Base-by-base conservation (phyloP, 2,329 filamentous ascomycete genomes). In the Blastomyces percursus region DNA sequence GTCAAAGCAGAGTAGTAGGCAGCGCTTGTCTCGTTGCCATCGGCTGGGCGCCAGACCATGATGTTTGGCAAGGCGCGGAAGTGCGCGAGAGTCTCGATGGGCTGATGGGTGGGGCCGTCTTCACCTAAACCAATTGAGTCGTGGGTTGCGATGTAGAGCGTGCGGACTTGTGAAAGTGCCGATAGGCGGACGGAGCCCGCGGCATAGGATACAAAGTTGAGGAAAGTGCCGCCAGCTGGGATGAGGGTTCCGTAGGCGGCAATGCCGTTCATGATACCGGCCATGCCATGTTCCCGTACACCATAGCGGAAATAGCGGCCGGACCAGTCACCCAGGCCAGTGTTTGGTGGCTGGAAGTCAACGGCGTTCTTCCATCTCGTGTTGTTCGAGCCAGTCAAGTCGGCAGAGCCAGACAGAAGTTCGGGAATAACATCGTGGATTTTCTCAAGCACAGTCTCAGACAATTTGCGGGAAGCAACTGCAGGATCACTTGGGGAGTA, bases 81-180 rank as follows among this genome's bases (percentile, higher is more conserved):
- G 81, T 97, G 94, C 65, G 92, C 89, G 67, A 97, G 86, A 54
- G 91, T 96, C 86, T 99, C 94, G 71, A 99, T 96, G 77, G 94
- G 94, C 85, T 99, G 94, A 82, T 99, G 94, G 63, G 94, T 99
- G 70, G 94, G 93, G 67, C 94, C 94, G 74, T 99, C 94, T 82
- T 99, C 94, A 79, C 94, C 94, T 70, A 97, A 90, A 83, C 94
- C 94, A 72, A 99, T 99, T 68, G 93, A 96, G 84, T 97, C 93
- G 85, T 97, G 93, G 70, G 93, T 97, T 73, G 94, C 93, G 71
- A 97, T 85, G 87, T 94, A 96, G 82, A 99, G 92, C 75, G 86
- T 83, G 72, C 93, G 93, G 76, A 92, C 84, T 78, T 90, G 92
- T 56, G 92, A 96, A 70, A 99, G 85, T 50, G 94, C 87, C 46